Conservation (phyloP, 2,329 filamentous ascomycete genomes). For the Diaporthe sp. region DNA sequence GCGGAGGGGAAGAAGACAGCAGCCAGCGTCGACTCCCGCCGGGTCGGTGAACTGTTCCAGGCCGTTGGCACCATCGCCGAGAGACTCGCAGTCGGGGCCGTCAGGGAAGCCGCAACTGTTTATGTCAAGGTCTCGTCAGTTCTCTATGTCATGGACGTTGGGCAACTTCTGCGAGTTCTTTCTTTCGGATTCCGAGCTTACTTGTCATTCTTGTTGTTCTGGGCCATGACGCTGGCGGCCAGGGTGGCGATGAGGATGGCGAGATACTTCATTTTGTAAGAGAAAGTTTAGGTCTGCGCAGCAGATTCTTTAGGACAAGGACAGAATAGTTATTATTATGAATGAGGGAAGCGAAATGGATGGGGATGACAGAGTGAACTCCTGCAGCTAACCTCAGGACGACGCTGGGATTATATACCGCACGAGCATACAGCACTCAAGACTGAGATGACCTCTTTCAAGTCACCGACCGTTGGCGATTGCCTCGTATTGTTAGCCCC, state of each 20-base stretch:
- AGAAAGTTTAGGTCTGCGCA: background rate
- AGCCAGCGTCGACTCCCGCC: background rate
- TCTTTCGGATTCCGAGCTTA: background rate
- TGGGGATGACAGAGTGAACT: background rate
- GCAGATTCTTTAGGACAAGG: background rate
- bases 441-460: background rate
- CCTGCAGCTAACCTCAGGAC: background rate
- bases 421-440: background rate
- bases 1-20: background rate
- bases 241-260: background rate
- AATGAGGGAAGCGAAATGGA: background rate
- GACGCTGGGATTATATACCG: background rate
- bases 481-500: background rate
- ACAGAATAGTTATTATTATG: background rate
- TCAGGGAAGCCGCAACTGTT: conserved; percentile 16
- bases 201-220: conserved; percentile 18
- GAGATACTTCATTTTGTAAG: conserved; percentile 7
- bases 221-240: conserved; percentile 12
- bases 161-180: background rate
- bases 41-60: conserved; percentile 16
- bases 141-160: too few relatives aligned
- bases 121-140: background rate
- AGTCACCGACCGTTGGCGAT: too few relatives aligned
- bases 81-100: conserved; percentile 5
- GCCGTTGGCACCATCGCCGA: background rate